phyloP scores from a whole-genome alignment of 2,329 filamentous ascomycete species.

The Fonsecaea multimorphosa region DNA sequence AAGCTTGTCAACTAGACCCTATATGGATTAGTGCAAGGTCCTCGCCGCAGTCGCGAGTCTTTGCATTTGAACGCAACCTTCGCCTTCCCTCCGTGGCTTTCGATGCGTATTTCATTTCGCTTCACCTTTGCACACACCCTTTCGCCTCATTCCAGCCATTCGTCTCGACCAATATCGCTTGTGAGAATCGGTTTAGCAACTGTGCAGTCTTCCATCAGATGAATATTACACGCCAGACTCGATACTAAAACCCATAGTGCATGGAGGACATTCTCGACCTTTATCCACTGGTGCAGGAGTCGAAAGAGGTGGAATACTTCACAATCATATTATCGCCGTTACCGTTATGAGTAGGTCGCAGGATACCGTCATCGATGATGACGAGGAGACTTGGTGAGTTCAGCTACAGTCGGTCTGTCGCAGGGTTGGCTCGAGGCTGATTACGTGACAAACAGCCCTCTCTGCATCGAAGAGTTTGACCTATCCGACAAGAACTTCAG shows the following conservation, averaged over 20 bases:
- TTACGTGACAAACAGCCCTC: constrained; percentile 67
- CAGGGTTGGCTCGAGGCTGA: constrained; percentile 21
- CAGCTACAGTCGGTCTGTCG: constrained; percentile 2
- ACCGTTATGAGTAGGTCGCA: constrained; percentile 53
- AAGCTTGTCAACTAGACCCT: not conserved
- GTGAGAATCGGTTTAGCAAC: not conserved
- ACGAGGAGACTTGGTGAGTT: constrained; percentile 56
- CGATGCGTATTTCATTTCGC: constrained; percentile 12
- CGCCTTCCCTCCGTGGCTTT: constrained; percentile 24
- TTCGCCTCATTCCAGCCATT: constrained; percentile 8
- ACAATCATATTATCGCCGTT: constrained; percentile 35
- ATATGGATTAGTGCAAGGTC: constrained; percentile 7
- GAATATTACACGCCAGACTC: not conserved
- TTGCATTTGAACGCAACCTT: constrained; percentile 28
- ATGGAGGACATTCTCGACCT: constrained; percentile 36
- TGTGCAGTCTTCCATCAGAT: not conserved
- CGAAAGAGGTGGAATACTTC: constrained; percentile 35
- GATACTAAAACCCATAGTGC: constrained; percentile 26
- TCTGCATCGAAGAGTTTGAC: constrained; percentile 99
- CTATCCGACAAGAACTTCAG: constrained; percentile 96
- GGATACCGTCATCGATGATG: constrained; percentile 58
- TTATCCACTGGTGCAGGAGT: constrained; percentile 37
- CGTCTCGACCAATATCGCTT: not conserved
- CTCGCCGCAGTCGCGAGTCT: constrained; percentile 14
- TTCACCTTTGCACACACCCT: constrained; percentile 13